A percentile compares a stretch with the other conserved stretches of the same genome.
These are phyloP conservation scores for Puya raimondii DNA, from an alignment of 176 grass and related monocot species.

Conservation along the genomic window DNA sequence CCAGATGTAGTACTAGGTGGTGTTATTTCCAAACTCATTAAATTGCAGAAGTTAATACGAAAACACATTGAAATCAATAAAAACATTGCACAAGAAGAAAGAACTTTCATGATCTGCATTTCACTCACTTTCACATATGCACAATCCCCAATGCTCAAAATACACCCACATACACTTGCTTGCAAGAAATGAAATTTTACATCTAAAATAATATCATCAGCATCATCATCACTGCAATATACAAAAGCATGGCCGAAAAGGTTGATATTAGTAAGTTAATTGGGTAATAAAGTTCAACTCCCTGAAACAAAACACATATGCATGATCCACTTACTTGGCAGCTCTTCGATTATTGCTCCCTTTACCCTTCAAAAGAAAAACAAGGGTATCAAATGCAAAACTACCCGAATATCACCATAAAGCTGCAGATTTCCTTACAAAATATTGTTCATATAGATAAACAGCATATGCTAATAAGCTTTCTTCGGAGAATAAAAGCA, in stretches of 20 bases:
- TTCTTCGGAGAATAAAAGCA: too few species aligned
- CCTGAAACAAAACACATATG: constrained; percentile 9
- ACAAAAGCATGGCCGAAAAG: background rate
- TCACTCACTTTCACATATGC: constrained; percentile 76
- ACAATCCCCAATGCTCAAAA: constrained; percentile 77
- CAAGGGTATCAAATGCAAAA: constrained; percentile 23
- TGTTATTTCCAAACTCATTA: background rate
- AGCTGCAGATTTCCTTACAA: background rate
- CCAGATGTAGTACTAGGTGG: background rate
- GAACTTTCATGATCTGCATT: constrained; percentile 13
- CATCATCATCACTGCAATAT: constrained; percentile 38
- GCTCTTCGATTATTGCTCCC: constrained; percentile 23
- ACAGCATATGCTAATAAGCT: too few species aligned
- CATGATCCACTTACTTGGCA: constrained; percentile 41
- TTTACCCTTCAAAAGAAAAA: constrained; percentile 58
- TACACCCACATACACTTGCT: constrained; percentile 45
- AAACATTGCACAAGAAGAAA: background rate
- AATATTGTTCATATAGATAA: background rate
- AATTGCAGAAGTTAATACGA: background rate
- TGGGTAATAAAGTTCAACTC: background rate
- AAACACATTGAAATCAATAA: background rate
- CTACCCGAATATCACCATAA: background rate
- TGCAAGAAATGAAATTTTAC: constrained; percentile 79
- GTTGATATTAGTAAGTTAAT: background rate
- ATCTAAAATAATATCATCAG: constrained; percentile 39